Evolutionary conservation across 108 stramenopile species (phyloP).

Genomic region (Nitzschia sp.): DNA sequence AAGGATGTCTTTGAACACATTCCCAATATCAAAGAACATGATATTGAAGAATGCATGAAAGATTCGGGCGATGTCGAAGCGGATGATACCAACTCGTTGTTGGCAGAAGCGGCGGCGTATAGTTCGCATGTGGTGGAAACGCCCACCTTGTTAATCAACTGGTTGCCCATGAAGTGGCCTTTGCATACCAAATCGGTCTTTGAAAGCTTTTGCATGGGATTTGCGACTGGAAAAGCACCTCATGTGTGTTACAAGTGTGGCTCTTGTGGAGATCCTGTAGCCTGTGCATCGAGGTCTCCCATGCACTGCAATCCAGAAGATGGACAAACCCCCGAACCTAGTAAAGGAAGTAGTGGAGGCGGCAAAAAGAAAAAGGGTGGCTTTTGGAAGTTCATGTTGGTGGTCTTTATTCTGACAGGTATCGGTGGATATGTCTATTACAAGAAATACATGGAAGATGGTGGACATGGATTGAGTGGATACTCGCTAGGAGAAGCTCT

Average conservation of each 20-base stretch:
- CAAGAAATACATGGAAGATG: conserved; percentile 36
- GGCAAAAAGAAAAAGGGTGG: conserved; percentile 4
- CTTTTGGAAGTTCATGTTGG: conserved; percentile 9
- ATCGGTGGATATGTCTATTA: conserved; percentile 36
- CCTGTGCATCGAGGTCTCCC: conserved; percentile 30
- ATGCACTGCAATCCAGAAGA: conserved; percentile 28
- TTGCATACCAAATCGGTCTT: conserved; percentile 69
- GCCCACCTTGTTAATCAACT: conserved; percentile 80
- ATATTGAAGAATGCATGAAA: conserved; percentile 85
- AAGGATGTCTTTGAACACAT: conserved; percentile 68
- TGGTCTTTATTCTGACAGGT: conserved; percentile 18
- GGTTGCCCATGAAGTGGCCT: conserved; percentile 40
- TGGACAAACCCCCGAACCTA: conserved; percentile 20
- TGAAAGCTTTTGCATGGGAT: conserved; percentile 82
- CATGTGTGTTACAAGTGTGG: conserved; percentile 54
- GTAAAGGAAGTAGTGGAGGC: background rate
- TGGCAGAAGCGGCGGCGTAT: conserved; percentile 63
- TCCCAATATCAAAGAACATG: conserved; percentile 56
- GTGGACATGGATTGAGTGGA: conserved; percentile 21
- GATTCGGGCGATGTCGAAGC: conserved; percentile 73
- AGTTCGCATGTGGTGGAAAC: conserved; percentile 54
- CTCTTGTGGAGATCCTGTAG: conserved; percentile 36
- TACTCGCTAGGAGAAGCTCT: conserved; percentile 37
- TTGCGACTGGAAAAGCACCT: conserved; percentile 68
- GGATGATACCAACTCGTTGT: conserved; percentile 58